Evolutionary conservation across 257 asterid genomes (phyloP).

Genomic region (Solanum neorickii): DNA sequence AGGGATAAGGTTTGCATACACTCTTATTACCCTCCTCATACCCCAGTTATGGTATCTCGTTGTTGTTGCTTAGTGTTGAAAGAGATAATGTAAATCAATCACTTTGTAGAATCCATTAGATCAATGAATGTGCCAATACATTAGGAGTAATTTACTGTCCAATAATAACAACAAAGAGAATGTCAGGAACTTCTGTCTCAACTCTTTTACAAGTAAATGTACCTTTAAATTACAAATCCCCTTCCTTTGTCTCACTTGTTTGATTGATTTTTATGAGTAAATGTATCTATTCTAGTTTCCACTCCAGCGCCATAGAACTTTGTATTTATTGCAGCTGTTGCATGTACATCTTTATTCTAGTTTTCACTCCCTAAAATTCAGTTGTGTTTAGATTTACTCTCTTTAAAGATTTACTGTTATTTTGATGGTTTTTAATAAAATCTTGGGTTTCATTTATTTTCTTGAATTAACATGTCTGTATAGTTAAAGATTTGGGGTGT

Average conservation of each 20-base stretch:
- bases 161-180: neutral
- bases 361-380: no score
- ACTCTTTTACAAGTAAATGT: neutral
- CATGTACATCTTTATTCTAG: neutral
- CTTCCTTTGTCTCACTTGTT: no score
- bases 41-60: neutral
- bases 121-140: neutral
- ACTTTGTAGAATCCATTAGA: neutral
- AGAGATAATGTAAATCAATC: neutral
- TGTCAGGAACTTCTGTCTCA: neutral
- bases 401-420: neutral
- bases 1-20: neutral
- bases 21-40: neutral
- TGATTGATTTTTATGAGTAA: no score
- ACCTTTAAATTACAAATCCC: neutral
- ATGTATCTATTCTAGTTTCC: no score
- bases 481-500: neutral
- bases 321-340: no score
- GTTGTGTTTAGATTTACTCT: no score
- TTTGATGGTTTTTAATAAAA: neutral
- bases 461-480: neutral
- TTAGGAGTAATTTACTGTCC: neutral
- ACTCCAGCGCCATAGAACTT: no score
- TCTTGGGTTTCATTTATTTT: neutral
- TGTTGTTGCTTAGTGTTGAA: neutral